Percentiles rank a stretch among this genome's conserved stretches.
These are phyloP conservation scores for Ustilaginoidea virens DNA, from an alignment of 2,329 filamentous ascomycete genomes.

Conservation along the genomic window DNA sequence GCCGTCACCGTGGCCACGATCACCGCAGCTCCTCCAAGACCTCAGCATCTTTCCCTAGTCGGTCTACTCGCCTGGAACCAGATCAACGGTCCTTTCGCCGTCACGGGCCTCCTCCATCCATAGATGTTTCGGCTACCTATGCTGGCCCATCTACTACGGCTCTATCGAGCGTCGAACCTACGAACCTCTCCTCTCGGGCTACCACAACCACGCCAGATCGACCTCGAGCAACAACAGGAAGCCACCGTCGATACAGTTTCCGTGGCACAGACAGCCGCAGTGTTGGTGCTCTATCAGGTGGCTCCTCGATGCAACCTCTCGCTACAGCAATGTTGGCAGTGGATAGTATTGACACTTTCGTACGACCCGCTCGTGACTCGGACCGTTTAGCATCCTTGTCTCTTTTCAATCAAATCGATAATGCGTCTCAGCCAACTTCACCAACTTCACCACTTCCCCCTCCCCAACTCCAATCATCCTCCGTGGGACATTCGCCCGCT, in stretches of 20 bases:
- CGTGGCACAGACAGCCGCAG: slow-evolving; percentile 35
- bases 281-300: slow-evolving; percentile 31
- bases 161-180: slow-evolving; percentile 11
- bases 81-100: slow-evolving; percentile 52
- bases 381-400: slow-evolving; percentile 77
- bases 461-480: slow-evolving; percentile 40
- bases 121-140: slow-evolving; percentile 31
- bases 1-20: slow-evolving; percentile 32
- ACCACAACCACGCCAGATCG: slow-evolving; percentile 8
- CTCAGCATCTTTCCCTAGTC: slow-evolving; percentile 36
- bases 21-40: slow-evolving; percentile 30
- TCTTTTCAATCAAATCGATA: slow-evolving; percentile 48
- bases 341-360: slow-evolving; percentile 56
- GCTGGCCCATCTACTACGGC: slow-evolving; percentile 20
- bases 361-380: slow-evolving; percentile 65
- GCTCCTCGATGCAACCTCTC: slow-evolving; percentile 42
- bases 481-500: no score
- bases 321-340: slow-evolving; percentile 51
- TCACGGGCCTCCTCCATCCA: slow-evolving; percentile 66
- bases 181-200: slow-evolving; percentile 7
- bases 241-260: slow-evolving; percentile 34
- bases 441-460: slow-evolving; percentile 71
- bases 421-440: slow-evolving; percentile 81
- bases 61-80: slow-evolving; percentile 35
- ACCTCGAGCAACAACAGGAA: slow-evolving; percentile 8